phyloP scores from a whole-genome alignment of 202 grass and related monocot genomes.

The Hordeum pubiflorum region DNA sequence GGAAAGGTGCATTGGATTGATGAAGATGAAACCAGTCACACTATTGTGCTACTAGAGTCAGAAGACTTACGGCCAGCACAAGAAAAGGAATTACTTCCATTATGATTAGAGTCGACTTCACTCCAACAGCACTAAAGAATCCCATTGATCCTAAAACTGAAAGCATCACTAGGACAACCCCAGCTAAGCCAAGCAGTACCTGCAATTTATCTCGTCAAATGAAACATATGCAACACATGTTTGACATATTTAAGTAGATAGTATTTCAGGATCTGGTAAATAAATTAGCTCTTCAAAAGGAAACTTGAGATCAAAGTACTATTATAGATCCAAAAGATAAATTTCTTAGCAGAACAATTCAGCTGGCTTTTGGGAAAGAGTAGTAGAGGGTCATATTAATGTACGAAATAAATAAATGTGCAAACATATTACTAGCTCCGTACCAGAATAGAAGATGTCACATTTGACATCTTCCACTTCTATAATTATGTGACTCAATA shows the following conservation, averaged over 20 bases:
- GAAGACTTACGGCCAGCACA: constrained; percentile 84
- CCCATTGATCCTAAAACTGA: constrained; percentile 92
- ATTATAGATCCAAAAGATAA: constrained; percentile 8
- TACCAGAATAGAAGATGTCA: background rate
- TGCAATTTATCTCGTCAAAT: constrained; percentile 46
- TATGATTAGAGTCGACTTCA: constrained; percentile 96
- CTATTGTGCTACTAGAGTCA: constrained; percentile 11
- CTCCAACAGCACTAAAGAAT: constrained; percentile 82
- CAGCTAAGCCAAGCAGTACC: constrained; percentile 85
- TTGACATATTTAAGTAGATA: background rate
- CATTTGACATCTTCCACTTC: constrained; percentile 12
- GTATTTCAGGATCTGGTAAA: background rate
- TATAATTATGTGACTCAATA: background rate
- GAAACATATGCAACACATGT: constrained; percentile 4
- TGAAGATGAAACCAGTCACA: background rate
- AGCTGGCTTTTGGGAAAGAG: background rate
- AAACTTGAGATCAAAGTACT: background rate
- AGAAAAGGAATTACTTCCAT: constrained; percentile 99
- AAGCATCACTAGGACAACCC: constrained; percentile 86
- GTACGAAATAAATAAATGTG: background rate
- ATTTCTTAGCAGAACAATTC: background rate
- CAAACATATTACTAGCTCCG: background rate
- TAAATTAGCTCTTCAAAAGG: background rate
- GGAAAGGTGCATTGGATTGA: constrained; percentile 13
- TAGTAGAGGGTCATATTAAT: background rate